Evolutionary conservation across 2,329 filamentous ascomycete species (phyloP).

Genomic region (Paracorniculantispora psalliotae): DNA sequence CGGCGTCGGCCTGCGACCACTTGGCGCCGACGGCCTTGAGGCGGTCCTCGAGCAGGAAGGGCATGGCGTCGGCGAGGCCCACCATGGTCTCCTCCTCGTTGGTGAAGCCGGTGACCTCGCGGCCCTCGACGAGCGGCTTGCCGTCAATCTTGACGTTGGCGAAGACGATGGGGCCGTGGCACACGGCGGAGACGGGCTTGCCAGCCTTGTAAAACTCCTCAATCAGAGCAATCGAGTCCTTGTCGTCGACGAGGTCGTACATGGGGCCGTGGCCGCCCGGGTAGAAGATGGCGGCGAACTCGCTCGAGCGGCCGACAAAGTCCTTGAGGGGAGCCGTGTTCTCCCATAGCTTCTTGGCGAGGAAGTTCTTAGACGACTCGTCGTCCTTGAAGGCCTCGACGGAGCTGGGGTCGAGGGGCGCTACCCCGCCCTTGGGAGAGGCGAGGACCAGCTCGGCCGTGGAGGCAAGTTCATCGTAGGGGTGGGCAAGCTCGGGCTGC

Average conservation of each 20-base stretch:
- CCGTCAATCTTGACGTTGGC: constrained; percentile 52
- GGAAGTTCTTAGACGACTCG: constrained; percentile 47
- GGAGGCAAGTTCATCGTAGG: constrained; percentile 52
- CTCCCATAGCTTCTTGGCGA: constrained; percentile 57
- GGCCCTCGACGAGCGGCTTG: constrained; percentile 49
- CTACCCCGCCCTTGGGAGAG: constrained; percentile 57
- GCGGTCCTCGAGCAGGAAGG: constrained; percentile 54
- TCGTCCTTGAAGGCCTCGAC: constrained; percentile 52
- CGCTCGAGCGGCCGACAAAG: constrained; percentile 49
- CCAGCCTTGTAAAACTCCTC: constrained; percentile 55
- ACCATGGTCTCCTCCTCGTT: constrained; percentile 51
- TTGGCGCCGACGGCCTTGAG: constrained; percentile 48
- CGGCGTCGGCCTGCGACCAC: constrained; percentile 51
- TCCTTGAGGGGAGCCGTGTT: constrained; percentile 54
- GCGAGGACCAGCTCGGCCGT: constrained; percentile 53
- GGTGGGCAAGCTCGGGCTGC: constrained; percentile 60
- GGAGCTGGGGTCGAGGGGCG: constrained; percentile 57
- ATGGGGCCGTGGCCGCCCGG: constrained; percentile 59
- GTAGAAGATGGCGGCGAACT: constrained; percentile 60
- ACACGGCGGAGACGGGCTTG: constrained; percentile 63
- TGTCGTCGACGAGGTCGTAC: constrained; percentile 59
- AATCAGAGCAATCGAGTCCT: constrained; percentile 54
- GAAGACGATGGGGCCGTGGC: constrained; percentile 63
- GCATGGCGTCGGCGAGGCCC: constrained; percentile 47
- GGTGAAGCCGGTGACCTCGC: constrained; percentile 57